These are phyloP conservation scores for Physaria fendleri DNA, from an alignment of 345 rosid species.

Conservation along the genomic window DNA sequence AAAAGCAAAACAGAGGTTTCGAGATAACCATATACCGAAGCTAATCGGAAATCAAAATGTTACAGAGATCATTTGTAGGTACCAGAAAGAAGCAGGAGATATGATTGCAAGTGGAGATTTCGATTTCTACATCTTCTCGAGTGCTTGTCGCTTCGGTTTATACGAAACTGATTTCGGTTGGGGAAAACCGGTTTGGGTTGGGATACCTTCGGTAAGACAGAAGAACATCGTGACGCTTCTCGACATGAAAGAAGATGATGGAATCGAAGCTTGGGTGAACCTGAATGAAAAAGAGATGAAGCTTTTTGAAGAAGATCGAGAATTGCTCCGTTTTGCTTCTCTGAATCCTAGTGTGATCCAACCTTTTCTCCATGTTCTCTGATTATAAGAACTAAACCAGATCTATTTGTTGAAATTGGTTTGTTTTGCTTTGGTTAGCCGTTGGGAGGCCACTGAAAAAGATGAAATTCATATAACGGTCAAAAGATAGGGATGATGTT, in stretches of 20 bases:
- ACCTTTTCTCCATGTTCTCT: constrained; percentile 24
- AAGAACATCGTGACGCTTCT: constrained; percentile 40
- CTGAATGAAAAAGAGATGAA: constrained; percentile 36
- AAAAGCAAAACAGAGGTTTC: constrained; percentile 27
- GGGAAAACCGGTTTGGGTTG: constrained; percentile 40
- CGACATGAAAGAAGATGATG: constrained; percentile 29
- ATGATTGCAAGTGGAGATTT: constrained; percentile 11
- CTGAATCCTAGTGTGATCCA: constrained; percentile 25
- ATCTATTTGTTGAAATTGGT: not conserved
- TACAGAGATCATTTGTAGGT: constrained; percentile 4
- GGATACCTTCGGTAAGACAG: constrained; percentile 12
- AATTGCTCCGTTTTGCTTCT: constrained; percentile 15
- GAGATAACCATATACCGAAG: constrained; percentile 7
- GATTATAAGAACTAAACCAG: constrained; percentile 1
- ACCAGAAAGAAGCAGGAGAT: constrained; percentile 16
- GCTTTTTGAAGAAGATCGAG: constrained; percentile 21
- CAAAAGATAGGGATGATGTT: not conserved
- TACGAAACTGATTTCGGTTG: constrained; percentile 36
- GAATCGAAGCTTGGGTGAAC: constrained; percentile 34
- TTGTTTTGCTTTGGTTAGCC: constrained; percentile 4
- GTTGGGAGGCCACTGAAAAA: constrained; percentile 6
- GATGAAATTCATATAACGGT: not conserved
- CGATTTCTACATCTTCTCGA: constrained; percentile 25
- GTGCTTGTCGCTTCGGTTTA: constrained; percentile 22
- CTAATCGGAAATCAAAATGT: constrained; percentile 10